These are phyloP conservation scores for Fusarium scirpi DNA, from an alignment of 2,329 filamentous ascomycete species.

Conservation along the genomic window DNA sequence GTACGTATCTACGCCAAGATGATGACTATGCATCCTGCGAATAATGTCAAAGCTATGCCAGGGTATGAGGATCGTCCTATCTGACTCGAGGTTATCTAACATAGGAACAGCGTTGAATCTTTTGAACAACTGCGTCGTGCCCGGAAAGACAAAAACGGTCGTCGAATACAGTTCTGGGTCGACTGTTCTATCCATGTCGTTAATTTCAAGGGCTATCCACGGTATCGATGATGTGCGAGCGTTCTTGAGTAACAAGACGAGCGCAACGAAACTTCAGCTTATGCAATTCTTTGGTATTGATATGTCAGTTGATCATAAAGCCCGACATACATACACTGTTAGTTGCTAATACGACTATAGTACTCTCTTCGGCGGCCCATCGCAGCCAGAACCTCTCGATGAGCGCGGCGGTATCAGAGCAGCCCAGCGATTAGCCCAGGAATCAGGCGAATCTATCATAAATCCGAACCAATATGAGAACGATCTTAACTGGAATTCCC, in stretches of 20 bases:
- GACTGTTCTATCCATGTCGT: conserved; percentile 70
- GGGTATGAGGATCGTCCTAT: conserved; percentile 51
- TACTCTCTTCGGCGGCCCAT: conserved; percentile 69
- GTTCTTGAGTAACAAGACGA: conserved; percentile 70
- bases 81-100: background rate
- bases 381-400: conserved; percentile 67
- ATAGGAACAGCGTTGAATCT: conserved; percentile 60
- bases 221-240: conserved; percentile 64
- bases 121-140: conserved; percentile 47
- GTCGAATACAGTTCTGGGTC: conserved; percentile 73
- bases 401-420: conserved; percentile 64
- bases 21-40: conserved; percentile 73
- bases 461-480: conserved; percentile 71
- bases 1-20: conserved; percentile 75
- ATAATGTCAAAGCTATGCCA: conserved; percentile 74
- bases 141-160: conserved; percentile 61
- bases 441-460: conserved; percentile 59
- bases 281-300: conserved; percentile 71
- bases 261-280: conserved; percentile 62
- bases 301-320: conserved; percentile 51
- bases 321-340: accelerated
- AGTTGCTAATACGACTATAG: conserved; percentile 39
- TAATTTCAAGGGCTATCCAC: conserved; percentile 65
- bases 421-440: conserved; percentile 57
- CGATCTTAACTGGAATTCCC: conserved; percentile 64